phyloP scores from a whole-genome alignment of 1,284 basidiomycete genomes.

The Athelia psychrophila region DNA sequence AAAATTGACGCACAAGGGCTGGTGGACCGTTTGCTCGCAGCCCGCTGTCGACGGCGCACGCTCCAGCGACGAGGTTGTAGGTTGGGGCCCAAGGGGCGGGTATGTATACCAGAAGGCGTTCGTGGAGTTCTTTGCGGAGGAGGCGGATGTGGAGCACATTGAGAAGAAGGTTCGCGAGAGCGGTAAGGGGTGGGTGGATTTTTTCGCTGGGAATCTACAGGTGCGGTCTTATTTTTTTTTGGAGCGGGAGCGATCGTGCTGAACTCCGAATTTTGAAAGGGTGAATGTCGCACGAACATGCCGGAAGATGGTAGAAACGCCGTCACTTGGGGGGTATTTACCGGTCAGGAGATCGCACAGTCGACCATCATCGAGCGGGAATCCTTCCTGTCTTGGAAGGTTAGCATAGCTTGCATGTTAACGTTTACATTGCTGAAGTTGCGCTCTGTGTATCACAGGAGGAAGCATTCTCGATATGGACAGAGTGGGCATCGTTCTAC shows the following conservation, averaged over 20 bases:
- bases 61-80: slow-evolving; percentile 77
- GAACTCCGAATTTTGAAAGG: slow-evolving; percentile 40
- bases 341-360: slow-evolving; percentile 93
- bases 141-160: slow-evolving; percentile 62
- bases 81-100: slow-evolving; percentile 91
- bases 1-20: slow-evolving; percentile 70
- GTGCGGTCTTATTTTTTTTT: slow-evolving; percentile 18
- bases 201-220: slow-evolving; percentile 81
- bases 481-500: slow-evolving; percentile 91
- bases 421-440: slow-evolving; percentile 1
- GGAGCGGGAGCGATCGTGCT: slow-evolving; percentile 1
- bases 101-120: slow-evolving; percentile 98
- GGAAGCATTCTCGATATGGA: slow-evolving; percentile 97
- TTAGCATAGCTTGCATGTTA: slow-evolving; percentile 24
- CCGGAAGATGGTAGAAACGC: slow-evolving; percentile 83
- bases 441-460: slow-evolving; percentile 52
- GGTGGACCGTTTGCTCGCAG: slow-evolving; percentile 98
- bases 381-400: slow-evolving; percentile 94
- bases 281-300: slow-evolving; percentile 82
- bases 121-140: slow-evolving; percentile 90
- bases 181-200: slow-evolving; percentile 72
- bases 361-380: slow-evolving; percentile 96
- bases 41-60: slow-evolving; percentile 84
- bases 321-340: slow-evolving; percentile 99
- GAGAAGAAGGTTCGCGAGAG: slow-evolving; percentile 53